Conservation (phyloP, 2,329 filamentous ascomycete species). For the Chrysosporium queenslandicum region DNA sequence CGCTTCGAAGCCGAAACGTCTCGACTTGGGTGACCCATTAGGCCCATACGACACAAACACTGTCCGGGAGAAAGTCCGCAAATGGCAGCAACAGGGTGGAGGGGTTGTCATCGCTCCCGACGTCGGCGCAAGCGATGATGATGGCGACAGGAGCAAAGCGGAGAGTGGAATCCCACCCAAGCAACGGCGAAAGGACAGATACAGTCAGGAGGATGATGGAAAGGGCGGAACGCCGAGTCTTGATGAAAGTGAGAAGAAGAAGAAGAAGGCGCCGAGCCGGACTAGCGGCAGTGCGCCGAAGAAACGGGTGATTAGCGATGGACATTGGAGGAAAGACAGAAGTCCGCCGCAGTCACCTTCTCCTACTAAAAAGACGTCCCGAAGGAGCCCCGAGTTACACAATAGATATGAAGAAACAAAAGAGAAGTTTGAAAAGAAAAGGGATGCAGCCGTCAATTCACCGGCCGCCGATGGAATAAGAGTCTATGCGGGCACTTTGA, state of each 20-base stretch:
- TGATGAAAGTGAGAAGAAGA: slow-evolving; percentile 11
- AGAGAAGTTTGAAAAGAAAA: slow-evolving; percentile 23
- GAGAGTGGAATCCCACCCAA: slow-evolving; percentile 18
- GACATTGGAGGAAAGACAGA: slow-evolving; percentile 60
- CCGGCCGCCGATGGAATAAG: slow-evolving; percentile 24
- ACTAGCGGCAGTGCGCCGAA: slow-evolving; percentile 58
- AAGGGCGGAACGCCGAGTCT: background rate
- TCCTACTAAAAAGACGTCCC: slow-evolving; percentile 32
- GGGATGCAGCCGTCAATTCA: slow-evolving; percentile 15
- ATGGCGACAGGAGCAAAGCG: slow-evolving; percentile 20
- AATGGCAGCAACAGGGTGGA: slow-evolving; percentile 74
- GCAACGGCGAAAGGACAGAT: slow-evolving; percentile 19
- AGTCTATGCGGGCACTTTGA: slow-evolving; percentile 21
- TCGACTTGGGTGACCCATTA: slow-evolving; percentile 42
- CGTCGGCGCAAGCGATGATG: slow-evolving; percentile 49
- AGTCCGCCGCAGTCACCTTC: slow-evolving; percentile 35
- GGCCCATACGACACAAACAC: slow-evolving; percentile 52
- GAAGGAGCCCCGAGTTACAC: slow-evolving; percentile 37
- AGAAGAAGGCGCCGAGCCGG: slow-evolving; percentile 13
- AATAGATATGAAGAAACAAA: slow-evolving; percentile 21
- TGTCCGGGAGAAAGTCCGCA: slow-evolving; percentile 68
- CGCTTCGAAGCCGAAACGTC: slow-evolving; percentile 47
- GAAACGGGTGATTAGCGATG: slow-evolving; percentile 87
- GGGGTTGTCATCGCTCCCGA: slow-evolving; percentile 54
- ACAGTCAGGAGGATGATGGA: slow-evolving; percentile 11